Percentiles rank a stretch among this genome's conserved stretches.
These are phyloP conservation scores for Clonostachys rhizophaga DNA, from an alignment of 2,329 filamentous ascomycete genomes.

Conservation along the genomic window DNA sequence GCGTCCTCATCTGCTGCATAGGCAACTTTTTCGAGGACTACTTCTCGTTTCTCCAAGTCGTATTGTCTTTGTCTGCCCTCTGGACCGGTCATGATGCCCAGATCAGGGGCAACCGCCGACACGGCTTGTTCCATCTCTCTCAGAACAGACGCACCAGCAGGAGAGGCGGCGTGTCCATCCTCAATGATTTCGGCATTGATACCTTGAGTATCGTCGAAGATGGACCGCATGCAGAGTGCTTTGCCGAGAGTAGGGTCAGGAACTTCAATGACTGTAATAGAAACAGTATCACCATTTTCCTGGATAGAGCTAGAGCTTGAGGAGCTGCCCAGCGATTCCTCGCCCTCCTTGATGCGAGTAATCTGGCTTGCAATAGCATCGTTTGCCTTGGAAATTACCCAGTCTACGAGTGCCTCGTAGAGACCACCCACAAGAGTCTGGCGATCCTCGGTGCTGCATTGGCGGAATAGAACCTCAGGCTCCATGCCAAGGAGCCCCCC, in stretches of 20 bases:
- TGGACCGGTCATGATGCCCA: conserved; percentile 68
- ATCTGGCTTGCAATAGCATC: conserved; percentile 76
- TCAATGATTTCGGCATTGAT: conserved; percentile 98
- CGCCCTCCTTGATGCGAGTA: conserved; percentile 57
- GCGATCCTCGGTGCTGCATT: conserved; percentile 81
- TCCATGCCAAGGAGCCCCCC: conserved; percentile 82
- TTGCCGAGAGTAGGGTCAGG: conserved; percentile 78
- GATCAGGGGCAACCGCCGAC: conserved; percentile 68
- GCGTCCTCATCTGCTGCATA: conserved; percentile 77
- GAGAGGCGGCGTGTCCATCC: conserved; percentile 75
- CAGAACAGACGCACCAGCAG: conserved; percentile 75
- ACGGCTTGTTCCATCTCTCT: conserved; percentile 86
- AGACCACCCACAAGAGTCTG: conserved; percentile 77
- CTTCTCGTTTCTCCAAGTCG: conserved; percentile 76
- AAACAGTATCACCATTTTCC: conserved; percentile 77
- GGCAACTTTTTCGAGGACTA: conserved; percentile 80
- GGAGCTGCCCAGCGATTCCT: conserved; percentile 60
- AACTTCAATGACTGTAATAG: conserved; percentile 82
- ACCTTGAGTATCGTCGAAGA: conserved; percentile 88
- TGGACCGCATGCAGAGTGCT: conserved; percentile 79
- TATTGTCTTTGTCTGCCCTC: conserved; percentile 69
- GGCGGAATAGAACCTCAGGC: conserved; percentile 71
- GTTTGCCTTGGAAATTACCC: conserved; percentile 88
- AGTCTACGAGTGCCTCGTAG: conserved; percentile 93
- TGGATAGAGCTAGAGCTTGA: conserved; percentile 65